Percentiles rank a stretch among this genome's conserved stretches.
These are phyloP conservation scores for Umbelopsis sp. DNA, from an alignment of 371 early-diverging fungal species.

Conservation along the genomic window DNA sequence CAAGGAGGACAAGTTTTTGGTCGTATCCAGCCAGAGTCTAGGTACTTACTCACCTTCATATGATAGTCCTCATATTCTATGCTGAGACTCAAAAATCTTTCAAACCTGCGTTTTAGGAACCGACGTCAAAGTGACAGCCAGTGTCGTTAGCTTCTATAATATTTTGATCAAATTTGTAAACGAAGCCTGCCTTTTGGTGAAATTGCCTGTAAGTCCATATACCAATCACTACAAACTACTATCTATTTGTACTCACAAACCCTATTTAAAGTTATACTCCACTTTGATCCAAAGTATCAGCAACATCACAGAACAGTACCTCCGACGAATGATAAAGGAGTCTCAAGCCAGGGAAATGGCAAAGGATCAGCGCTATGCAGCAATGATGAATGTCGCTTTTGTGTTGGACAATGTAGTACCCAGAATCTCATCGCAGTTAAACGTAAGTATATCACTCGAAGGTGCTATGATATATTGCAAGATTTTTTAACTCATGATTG, in stretches of 20 bases:
- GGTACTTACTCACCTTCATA: slow-evolving; percentile 30
- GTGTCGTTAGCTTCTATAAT: slow-evolving; percentile 67
- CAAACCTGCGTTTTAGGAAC: slow-evolving; percentile 23
- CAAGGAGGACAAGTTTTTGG: slow-evolving; percentile 62
- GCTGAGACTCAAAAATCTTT: not conserved
- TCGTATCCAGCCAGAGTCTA: slow-evolving; percentile 62
- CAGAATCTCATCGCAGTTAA: slow-evolving; percentile 60
- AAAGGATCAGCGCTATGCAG: slow-evolving; percentile 53
- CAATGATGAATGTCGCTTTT: slow-evolving; percentile 64
- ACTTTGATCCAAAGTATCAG: slow-evolving; percentile 47
- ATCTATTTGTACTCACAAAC: not conserved
- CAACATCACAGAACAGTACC: slow-evolving; percentile 46
- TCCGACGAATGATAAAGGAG: slow-evolving; percentile 42
- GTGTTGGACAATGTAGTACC: slow-evolving; percentile 65
- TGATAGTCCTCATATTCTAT: not conserved
- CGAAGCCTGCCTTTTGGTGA: slow-evolving; percentile 73
- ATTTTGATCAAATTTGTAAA: slow-evolving; percentile 79
- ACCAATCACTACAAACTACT: not conserved
- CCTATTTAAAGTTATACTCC: slow-evolving; percentile 38
- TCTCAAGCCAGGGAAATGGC: slow-evolving; percentile 32
- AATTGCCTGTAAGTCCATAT: slow-evolving; percentile 54
- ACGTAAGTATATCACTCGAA: slow-evolving; percentile 34
- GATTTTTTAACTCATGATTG: not conserved
- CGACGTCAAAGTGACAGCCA: slow-evolving; percentile 56
- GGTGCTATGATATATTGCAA: not conserved